Evolutionary conservation across 2,329 filamentous ascomycete genomes (phyloP).

Genomic region (Ceratocystis diversiconidia): DNA sequence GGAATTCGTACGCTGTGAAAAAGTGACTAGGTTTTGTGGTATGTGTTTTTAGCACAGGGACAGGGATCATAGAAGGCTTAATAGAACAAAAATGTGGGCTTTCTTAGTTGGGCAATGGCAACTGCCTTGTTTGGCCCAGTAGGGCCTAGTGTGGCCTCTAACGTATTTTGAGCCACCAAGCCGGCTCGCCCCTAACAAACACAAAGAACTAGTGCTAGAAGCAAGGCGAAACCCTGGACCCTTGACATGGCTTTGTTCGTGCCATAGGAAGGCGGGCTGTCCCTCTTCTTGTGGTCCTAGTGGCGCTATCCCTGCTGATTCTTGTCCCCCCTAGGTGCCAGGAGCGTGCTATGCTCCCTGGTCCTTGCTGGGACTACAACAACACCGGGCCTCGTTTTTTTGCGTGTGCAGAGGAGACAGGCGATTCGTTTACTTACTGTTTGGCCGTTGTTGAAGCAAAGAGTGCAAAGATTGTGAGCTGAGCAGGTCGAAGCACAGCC

Average conservation of each 20-base stretch:
- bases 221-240: too few species aligned
- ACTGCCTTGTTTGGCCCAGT: neutral
- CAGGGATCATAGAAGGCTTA: neutral
- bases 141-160: neutral
- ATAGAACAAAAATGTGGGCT: constrained; percentile 5
- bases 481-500: neutral
- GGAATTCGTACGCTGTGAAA: too few species aligned
- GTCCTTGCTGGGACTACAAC: neutral
- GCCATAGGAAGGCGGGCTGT: too few species aligned
- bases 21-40: neutral
- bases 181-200: too few species aligned
- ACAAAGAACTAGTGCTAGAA: too few species aligned
- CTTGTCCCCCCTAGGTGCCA: neutral
- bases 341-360: neutral
- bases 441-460: neutral
- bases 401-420: neutral
- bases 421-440: neutral
- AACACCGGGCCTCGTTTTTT: neutral
- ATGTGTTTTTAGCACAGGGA: too few species aligned
- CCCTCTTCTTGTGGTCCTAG: too few species aligned
- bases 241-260: too few species aligned
- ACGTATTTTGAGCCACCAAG: too few species aligned
- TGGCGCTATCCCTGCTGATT: neutral
- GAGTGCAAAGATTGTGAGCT: neutral
- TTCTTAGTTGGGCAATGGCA: neutral